Evolutionary conservation across 441 rosid genomes (phyloP).

Genomic region (Euphorbia celastroides): DNA sequence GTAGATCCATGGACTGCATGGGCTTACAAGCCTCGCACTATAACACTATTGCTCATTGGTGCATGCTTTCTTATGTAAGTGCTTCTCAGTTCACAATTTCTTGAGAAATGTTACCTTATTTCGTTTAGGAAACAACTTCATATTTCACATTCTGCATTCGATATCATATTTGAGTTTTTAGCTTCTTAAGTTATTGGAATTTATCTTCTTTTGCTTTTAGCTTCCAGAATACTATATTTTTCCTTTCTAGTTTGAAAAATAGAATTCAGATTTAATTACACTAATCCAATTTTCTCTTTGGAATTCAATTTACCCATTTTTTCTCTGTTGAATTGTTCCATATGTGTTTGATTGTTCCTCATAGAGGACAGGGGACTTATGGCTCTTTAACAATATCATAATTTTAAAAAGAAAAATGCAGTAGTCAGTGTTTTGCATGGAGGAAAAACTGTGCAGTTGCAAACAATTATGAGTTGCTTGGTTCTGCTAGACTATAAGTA

Average conservation of each 20-base stretch:
- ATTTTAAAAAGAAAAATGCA: background rate
- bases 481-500: too few relatives aligned
- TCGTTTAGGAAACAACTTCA: background rate
- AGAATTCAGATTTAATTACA: too few relatives aligned
- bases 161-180: background rate
- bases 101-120: constrained; percentile 2
- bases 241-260: too few relatives aligned
- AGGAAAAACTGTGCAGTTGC: too few relatives aligned
- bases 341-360: background rate
- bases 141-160: background rate
- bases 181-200: background rate
- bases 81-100: constrained; percentile 9
- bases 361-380: background rate
- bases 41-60: constrained; percentile 83
- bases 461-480: too few relatives aligned
- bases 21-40: constrained; percentile 98
- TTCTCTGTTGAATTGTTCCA: background rate
- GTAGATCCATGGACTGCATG: constrained; percentile 99
- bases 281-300: background rate
- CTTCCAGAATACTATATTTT: too few relatives aligned
- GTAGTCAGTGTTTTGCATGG: too few relatives aligned
- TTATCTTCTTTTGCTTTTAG: constrained; percentile 5
- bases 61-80: constrained; percentile 96
- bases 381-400: background rate
- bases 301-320: background rate